phyloP scores from a whole-genome alignment of 768 basidiomycete genomes.

The Rhodotorula graminis region DNA sequence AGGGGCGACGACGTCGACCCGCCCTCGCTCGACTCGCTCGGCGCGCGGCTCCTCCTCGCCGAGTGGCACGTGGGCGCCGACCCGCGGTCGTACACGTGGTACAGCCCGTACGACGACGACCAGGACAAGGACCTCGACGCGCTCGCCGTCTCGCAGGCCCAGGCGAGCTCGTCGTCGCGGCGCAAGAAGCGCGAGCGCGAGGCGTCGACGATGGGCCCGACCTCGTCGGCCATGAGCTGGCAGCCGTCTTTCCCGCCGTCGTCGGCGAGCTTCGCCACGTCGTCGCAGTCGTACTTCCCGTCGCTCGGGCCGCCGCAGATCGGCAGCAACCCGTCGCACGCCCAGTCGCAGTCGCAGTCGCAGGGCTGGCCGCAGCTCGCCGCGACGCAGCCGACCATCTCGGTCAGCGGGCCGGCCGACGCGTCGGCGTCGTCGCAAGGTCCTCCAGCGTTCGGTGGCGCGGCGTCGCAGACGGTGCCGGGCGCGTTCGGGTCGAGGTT shows the following conservation, averaged over 20 bases:
- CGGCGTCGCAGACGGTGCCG: conserved; percentile 34
- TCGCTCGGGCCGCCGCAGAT: conserved; percentile 10
- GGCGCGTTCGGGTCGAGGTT: conserved; percentile 36
- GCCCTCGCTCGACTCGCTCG: conserved; percentile 5
- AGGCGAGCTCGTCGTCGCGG: neutral
- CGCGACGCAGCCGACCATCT: conserved; percentile 23
- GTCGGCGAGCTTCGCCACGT: neutral
- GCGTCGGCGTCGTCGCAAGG: neutral
- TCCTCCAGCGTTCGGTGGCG: neutral
- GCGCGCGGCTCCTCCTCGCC: conserved; percentile 23
- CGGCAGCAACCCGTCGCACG: too few species aligned
- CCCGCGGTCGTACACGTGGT: conserved; percentile 29
- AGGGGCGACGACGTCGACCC: neutral
- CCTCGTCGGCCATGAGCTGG: neutral
- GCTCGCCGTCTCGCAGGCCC: neutral
- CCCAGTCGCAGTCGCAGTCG: neutral
- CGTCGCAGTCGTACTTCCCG: conserved; percentile 17
- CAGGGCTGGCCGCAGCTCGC: conserved; percentile 7
- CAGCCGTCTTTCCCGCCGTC: neutral
- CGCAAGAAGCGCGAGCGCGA: neutral
- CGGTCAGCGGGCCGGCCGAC: conserved; percentile 6
- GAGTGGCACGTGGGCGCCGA: conserved; percentile 37
- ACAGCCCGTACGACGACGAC: conserved; percentile 35
- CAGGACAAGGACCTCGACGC: conserved; percentile 14
- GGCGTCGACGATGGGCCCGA: neutral